A percentile compares a stretch with the other conserved stretches of the same genome.
phyloP scores from a whole-genome alignment of 495 filamentous ascomycete species.

The Penicillium cosmopolitanum region DNA sequence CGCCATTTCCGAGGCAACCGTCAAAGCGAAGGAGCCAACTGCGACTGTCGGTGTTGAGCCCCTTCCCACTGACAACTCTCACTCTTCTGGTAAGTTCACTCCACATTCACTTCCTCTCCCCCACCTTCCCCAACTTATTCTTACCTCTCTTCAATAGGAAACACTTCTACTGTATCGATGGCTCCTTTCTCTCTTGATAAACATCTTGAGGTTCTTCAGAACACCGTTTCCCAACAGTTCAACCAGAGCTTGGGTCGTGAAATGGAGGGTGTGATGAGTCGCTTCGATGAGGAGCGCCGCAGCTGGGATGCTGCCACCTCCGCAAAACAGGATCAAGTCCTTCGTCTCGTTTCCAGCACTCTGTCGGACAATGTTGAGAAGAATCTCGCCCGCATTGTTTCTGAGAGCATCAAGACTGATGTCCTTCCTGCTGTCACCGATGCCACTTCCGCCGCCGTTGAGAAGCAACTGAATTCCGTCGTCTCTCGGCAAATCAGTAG shows the following conservation, averaged over 20 bases:
- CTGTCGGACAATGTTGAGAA: constrained; percentile 89
- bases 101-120: constrained; percentile 12
- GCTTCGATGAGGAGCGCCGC: constrained; percentile 67
- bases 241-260: constrained; percentile 58
- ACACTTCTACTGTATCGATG: background rate
- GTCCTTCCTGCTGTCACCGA: constrained; percentile 63
- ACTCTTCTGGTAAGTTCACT: constrained; percentile 20
- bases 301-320: constrained; percentile 65
- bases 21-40: constrained; percentile 36
- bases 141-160: background rate
- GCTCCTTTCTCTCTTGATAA: constrained; percentile 45
- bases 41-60: constrained; percentile 23
- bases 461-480: constrained; percentile 62
- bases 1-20: constrained; percentile 37
- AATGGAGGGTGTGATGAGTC: constrained; percentile 60
- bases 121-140: background rate
- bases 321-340: constrained; percentile 75
- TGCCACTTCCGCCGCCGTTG: constrained; percentile 54
- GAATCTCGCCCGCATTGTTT: constrained; percentile 71
- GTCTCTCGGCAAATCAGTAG: constrained; percentile 52
- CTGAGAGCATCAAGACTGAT: constrained; percentile 62
- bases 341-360: constrained; percentile 85
- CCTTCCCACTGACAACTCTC: constrained; percentile 12
- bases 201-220: constrained; percentile 60
- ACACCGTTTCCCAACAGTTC: constrained; percentile 57